Evolutionary conservation across 495 filamentous ascomycete species (phyloP), one percentile per base, ranked within the genome.

Genomic region (Parathielavia appendiculata): DNA sequence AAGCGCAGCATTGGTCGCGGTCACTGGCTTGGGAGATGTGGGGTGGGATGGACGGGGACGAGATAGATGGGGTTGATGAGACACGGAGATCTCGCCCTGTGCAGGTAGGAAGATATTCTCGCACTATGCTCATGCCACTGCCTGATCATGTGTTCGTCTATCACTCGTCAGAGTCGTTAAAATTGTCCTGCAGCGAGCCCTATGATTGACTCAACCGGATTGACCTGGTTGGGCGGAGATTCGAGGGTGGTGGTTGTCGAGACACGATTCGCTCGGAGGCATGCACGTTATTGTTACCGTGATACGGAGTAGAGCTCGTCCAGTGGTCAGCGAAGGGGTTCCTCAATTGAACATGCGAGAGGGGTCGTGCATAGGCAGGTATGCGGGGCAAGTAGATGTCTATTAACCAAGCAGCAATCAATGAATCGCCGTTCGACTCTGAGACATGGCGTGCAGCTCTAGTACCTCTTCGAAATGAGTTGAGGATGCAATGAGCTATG

Each of bases 151-250:
- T 69, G 66, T 70, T 60, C 59, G 47, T 50, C 47, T 67, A 32
- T 64, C 57, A 69, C 68, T 69, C 58, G 66, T 60, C 56, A 48
- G 46, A 14, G 6, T 26, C 44, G 46, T 41, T n/a, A 30, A 38
- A 41, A 41, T 44, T n/a, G 51, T 54, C 36, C 46, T 62, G 61
- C 57, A 61, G 54, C 23, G 57, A 43, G 38, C 30, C 60, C 63
- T 61, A 53, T 51, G 53, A 36, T 5, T 14, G 51, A 44, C 53
- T n/a, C 60, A 58, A 54, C 52, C 58, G 58, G 62, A 57, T 47
- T 56, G 55, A 52, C 34, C 50, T 62, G 61, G 64, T 67, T 69
- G 62, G 68, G 64, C 63, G 54, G 41, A 45, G 63, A 66, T 57
- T 50, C 30, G 40, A 54, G 12, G 36, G n/a, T 40, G 54, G 40